phyloP scores from a whole-genome alignment of 305 asterid species.

The Fraxinus nigra region DNA sequence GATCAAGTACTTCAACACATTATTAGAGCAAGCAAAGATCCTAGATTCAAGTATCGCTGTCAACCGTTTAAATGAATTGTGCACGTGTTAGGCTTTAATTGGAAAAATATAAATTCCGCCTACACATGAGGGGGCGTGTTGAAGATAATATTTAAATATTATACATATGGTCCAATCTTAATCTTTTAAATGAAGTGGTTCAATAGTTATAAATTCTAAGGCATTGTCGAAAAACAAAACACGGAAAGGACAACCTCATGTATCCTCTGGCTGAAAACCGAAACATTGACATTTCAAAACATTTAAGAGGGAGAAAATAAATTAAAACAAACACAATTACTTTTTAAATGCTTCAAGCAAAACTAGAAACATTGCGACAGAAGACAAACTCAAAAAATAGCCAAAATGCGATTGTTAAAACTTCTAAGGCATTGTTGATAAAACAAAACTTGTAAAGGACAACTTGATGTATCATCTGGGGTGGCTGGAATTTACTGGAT shows the following conservation, averaged over 20 bases:
- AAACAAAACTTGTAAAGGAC: not conserved
- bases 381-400: not conserved
- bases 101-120: not conserved
- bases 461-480: not conserved
- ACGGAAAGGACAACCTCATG: not conserved
- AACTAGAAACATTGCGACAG: not conserved
- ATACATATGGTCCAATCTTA: not conserved
- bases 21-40: not conserved
- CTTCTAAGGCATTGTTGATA: not conserved
- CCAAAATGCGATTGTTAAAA: not conserved
- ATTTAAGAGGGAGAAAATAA: not conserved
- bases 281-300: not conserved
- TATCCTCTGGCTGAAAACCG: not conserved
- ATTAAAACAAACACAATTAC: not conserved
- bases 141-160: not conserved
- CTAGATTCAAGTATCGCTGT: not conserved
- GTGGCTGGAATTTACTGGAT: not conserved
- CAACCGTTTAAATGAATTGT: not conserved
- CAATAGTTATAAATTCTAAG: not conserved
- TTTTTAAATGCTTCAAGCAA: constrained; percentile 12
- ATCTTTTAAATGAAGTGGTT: not conserved
- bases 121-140: not conserved
- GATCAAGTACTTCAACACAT: not conserved
- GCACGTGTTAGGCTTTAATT: not conserved
- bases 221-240: not conserved